Base-by-base conservation (phyloP, 345 rosid species). In the Citrus maxima region DNA sequence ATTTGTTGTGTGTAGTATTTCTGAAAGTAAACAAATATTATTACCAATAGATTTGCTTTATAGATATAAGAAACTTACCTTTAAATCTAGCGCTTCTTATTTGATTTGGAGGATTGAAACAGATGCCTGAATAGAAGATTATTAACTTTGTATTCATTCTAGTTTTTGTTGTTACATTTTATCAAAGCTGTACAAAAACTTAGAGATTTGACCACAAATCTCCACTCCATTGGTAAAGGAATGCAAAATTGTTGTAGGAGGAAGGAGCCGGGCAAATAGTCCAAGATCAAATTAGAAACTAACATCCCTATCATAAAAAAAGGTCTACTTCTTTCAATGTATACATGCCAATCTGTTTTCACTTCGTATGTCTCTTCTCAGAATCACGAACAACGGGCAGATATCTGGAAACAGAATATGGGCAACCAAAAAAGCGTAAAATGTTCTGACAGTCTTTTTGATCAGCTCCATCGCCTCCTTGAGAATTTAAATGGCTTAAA, bases 391-490 rank as follows among this genome's bases (percentile, higher is more conserved):
- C 55, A 34, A 79, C 77, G 10, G 89, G 90, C 71, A 95, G 80
- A 68, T 76, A 86, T 82, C 93, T 87, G 51, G 85, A 89, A 73
- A 91, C 69, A 38, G 77, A 71, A 79, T 74, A 82, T 22, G 93
- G 91, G 75, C 89, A 92, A 42, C 98, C 92, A 6, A 95, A 93
- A 82, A 95, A 93, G 40, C 76, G 88, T 25, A 93, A 70, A 65
- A 95, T 49, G 78, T 93, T 95, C 61, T 84, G 83, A 77, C 96
- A 95, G 74, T 88, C 93, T 79, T 85, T 88, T 80, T 66, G 89
- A 24, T 87, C 90, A 80, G 68, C 78, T 67, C 80, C 81, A 7
- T 84, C 90, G 46, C 76, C 75, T 82, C 85, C 95, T 73, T 78
- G 84, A 5, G 91, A 83, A 65, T 87, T 88, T 77, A 95, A 80